These are phyloP conservation scores for Globisporangium nagaii DNA, from an alignment of 352 stramenopile species.

Conservation along the genomic window DNA sequence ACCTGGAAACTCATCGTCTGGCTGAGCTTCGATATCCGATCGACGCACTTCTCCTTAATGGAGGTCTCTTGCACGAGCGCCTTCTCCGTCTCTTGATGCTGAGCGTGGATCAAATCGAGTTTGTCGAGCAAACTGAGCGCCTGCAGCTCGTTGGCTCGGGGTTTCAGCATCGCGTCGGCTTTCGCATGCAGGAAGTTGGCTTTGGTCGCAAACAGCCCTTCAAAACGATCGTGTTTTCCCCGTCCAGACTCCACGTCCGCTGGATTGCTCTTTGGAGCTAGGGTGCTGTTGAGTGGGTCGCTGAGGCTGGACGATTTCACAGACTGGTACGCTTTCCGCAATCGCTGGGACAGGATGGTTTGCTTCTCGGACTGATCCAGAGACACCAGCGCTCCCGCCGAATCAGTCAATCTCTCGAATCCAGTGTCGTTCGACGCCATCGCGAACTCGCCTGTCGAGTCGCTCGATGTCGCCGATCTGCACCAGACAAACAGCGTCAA, in stretches of 20 bases:
- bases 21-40: constrained; percentile 60
- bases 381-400: neutral
- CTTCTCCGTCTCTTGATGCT: constrained; percentile 28
- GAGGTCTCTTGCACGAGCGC: constrained; percentile 34
- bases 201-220: constrained; percentile 5
- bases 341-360: constrained; percentile 25
- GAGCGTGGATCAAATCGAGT: constrained; percentile 26
- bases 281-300: neutral
- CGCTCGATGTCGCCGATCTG: constrained; percentile 31
- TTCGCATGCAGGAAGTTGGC: constrained; percentile 19
- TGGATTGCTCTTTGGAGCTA: neutral
- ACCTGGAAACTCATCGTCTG: constrained; percentile 66
- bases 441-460: constrained; percentile 16
- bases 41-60: constrained; percentile 67
- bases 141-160: constrained; percentile 11
- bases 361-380: constrained; percentile 13
- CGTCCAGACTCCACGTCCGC: neutral
- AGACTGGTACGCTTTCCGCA: constrained; percentile 46
- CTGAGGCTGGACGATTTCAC: constrained; percentile 28
- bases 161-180: constrained; percentile 30
- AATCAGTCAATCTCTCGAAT: neutral
- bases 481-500: neutral
- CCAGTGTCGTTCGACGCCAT: neutral
- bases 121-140: constrained; percentile 42
- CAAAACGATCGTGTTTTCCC: constrained; percentile 5